These are phyloP conservation scores for Ogataea zsoltii DNA, from an alignment of 805 yeast genomes.

Conservation along the genomic window DNA sequence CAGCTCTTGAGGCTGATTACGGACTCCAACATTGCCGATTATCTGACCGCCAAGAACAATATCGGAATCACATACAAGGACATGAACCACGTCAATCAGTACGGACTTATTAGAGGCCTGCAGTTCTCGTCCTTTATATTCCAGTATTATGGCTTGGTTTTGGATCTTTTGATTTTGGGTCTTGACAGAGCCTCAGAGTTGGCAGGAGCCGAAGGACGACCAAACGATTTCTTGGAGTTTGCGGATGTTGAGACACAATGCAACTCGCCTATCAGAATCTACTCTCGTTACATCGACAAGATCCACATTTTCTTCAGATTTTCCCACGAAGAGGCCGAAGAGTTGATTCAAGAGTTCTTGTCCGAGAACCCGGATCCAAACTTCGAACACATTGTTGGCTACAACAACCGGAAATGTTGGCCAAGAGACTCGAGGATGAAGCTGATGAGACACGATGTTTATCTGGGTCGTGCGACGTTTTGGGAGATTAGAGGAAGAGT, in stretches of 20 bases:
- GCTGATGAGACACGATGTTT: slow-evolving; percentile 86
- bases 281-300: slow-evolving; percentile 81
- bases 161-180: slow-evolving; percentile 83
- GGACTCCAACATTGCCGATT: slow-evolving; percentile 92
- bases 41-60: slow-evolving; percentile 89
- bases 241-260: slow-evolving; percentile 57
- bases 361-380: slow-evolving; percentile 92
- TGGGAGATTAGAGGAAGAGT: slow-evolving; percentile 86
- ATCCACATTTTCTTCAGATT: slow-evolving; percentile 80
- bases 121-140: slow-evolving; percentile 87
- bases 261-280: slow-evolving; percentile 74
- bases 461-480: slow-evolving; percentile 85
- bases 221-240: slow-evolving; percentile 80
- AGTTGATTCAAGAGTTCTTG: slow-evolving; percentile 70
- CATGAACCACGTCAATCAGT: slow-evolving; percentile 89
- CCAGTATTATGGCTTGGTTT: slow-evolving; percentile 85
- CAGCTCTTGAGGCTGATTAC: slow-evolving; percentile 76
- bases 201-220: slow-evolving; percentile 73
- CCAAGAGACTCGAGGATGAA: slow-evolving; percentile 91
- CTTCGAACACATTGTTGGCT: slow-evolving; percentile 81
- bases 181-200: slow-evolving; percentile 82
- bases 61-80: slow-evolving; percentile 82
- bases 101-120: slow-evolving; percentile 84
- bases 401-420: slow-evolving; percentile 91
- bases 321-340: slow-evolving; percentile 69